Base-by-base conservation (phyloP, 176 grass and related monocot genomes). In the Otatea glauca region DNA sequence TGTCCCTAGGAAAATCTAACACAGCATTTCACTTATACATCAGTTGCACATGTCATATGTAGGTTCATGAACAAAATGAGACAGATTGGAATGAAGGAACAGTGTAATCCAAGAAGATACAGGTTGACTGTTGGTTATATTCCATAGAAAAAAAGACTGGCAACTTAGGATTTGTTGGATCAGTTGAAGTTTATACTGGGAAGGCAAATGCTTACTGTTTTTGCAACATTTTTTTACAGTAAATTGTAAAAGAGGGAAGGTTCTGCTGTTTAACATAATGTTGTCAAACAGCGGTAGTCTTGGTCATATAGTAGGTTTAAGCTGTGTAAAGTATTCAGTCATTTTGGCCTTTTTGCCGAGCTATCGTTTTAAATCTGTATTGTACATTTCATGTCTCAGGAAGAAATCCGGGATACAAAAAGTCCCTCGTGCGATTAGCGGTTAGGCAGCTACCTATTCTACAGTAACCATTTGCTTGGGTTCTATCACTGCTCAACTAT, bases 11-110 rank as follows among this genome's bases (percentile, higher is more conserved):
- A 29, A 78, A 73, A 83, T 82, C 65, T 78, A 74, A 60, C 67
- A 70, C 34, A 82, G 58, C 63, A 81, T 66, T 68, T 79, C 38
- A 51, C 80, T 83, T 38, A 82, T 72, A 68, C 56, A 77, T 50
- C 84, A 35, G 5, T 63, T 69, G 20, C n/a, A n/a, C 51, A 84
- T 64, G 29, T 20, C 79, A 20, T 64, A 2, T 24, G 20, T 53
- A 49, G 23, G 12, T 59, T 82, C 55, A 3, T 56, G 54, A 37
- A 72, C 53, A 70, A 12, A 49, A 76, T 42, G 24, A 81, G 29
- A 50, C 44, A 64, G 13, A 34, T 55, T 56, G 72, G 7, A 41
- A 77, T 20, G 42, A 80, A 29, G 49, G 54, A 76, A 76, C 11
- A 23, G 2, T 82, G 51, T 68, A 76, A 49, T 70, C 21, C 38